Evolutionary conservation across 1,284 basidiomycete genomes (phyloP).

Genomic region (Boletus sp.): DNA sequence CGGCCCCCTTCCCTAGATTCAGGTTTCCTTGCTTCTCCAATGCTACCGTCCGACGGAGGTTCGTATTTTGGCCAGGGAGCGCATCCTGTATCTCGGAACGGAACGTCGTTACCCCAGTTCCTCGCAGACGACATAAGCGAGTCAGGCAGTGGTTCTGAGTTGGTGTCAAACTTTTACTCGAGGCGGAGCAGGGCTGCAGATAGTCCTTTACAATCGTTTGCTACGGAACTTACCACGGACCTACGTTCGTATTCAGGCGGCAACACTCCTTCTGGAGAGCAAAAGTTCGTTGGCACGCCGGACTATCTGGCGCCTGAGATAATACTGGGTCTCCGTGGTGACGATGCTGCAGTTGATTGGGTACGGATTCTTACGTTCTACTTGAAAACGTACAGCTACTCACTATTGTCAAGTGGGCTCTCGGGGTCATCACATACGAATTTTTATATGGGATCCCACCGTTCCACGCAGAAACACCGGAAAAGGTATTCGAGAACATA

Average conservation of each 20-base stretch:
- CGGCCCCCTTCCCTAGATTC: slow-evolving; percentile 81
- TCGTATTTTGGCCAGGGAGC: slow-evolving; percentile 80
- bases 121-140: slow-evolving; percentile 79
- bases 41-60: slow-evolving; percentile 62
- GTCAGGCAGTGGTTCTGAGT: slow-evolving; percentile 79
- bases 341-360: slow-evolving; percentile 97
- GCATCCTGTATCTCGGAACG: slow-evolving; percentile 51
- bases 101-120: slow-evolving; percentile 61
- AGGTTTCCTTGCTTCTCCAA: slow-evolving; percentile 70
- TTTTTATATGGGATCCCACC: slow-evolving; percentile 97
- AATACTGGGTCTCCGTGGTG: slow-evolving; percentile 92
- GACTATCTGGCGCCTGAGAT: slow-evolving; percentile 97
- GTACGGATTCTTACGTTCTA: slow-evolving; percentile 42
- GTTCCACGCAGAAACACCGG: slow-evolving; percentile 95
- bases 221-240: slow-evolving; percentile 76
- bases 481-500: slow-evolving; percentile 98
- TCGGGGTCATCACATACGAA: slow-evolving; percentile 98
- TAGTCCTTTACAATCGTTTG: slow-evolving; percentile 78
- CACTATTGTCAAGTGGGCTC: slow-evolving; percentile 71
- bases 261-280: slow-evolving; percentile 68
- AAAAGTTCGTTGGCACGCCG: slow-evolving; percentile 94
- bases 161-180: slow-evolving; percentile 55
- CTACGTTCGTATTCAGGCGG: slow-evolving; percentile 61
- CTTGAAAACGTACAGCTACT: slow-evolving; percentile 10
- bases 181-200: slow-evolving; percentile 58